Evolutionary conservation across 1,284 basidiomycete genomes (phyloP).

Genomic region (Athelia sp.): DNA sequence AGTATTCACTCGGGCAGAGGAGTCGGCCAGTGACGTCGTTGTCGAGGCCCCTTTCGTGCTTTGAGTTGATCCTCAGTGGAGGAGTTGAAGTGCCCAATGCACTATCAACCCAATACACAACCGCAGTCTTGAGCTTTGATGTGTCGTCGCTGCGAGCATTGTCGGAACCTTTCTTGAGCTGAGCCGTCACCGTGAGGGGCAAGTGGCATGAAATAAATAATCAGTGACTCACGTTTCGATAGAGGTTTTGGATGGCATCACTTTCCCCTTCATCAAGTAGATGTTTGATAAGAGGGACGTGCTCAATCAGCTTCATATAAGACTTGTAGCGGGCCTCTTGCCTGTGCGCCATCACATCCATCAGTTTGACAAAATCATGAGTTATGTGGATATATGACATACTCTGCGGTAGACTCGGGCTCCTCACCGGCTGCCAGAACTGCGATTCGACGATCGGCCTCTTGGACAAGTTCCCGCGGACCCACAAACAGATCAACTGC

Average conservation of each 20-base stretch:
- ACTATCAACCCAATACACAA: slow-evolving; percentile 19
- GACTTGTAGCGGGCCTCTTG: neutral
- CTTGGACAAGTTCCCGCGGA: neutral
- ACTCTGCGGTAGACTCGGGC: neutral
- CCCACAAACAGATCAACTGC: neutral
- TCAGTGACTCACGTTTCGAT: neutral
- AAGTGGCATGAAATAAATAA: neutral
- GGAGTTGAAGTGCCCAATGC: slow-evolving; percentile 3
- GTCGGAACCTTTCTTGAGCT: slow-evolving; percentile 12
- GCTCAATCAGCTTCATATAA: neutral
- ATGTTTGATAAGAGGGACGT: neutral
- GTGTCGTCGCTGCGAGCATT: slow-evolving; percentile 16
- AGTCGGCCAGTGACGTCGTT: slow-evolving; percentile 20
- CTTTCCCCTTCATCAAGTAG: neutral
- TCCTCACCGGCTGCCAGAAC: neutral
- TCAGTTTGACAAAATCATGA: neutral
- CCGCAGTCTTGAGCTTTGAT: slow-evolving; percentile 2
- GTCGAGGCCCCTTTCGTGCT: slow-evolving; percentile 16
- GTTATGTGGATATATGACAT: neutral
- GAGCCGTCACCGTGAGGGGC: neutral
- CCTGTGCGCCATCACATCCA: no score
- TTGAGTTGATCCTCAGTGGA: slow-evolving; percentile 4
- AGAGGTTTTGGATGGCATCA: neutral
- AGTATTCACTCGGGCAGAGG: slow-evolving; percentile 19
- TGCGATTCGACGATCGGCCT: neutral